These are phyloP conservation scores for Lactifluus echinatus DNA, from an alignment of 768 basidiomycete species.

Conservation along the genomic window DNA sequence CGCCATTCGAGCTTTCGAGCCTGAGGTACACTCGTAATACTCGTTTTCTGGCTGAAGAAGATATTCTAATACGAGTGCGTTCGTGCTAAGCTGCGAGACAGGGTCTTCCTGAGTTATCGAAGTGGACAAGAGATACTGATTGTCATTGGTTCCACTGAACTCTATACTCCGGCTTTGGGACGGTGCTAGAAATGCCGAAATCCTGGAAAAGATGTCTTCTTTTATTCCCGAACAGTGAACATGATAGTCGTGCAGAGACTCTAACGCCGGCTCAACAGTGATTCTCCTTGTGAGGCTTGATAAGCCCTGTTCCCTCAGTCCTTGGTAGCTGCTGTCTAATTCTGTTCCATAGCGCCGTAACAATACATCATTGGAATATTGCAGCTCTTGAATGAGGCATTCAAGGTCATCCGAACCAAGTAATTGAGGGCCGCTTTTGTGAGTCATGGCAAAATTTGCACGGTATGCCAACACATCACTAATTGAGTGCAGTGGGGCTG, in stretches of 20 bases:
- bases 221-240: neutral
- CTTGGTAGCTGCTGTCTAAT: neutral
- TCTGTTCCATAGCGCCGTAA: conserved; percentile 3
- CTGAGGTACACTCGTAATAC: too few species aligned
- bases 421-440: neutral
- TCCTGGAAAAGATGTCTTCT: neutral
- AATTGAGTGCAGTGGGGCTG: too few species aligned
- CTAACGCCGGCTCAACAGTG: neutral
- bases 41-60: too few species aligned
- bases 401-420: neutral
- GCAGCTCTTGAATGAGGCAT: neutral
- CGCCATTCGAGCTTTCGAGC: too few species aligned
- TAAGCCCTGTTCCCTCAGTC: neutral
- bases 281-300: neutral
- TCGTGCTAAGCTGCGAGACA: too few species aligned
- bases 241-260: neutral
- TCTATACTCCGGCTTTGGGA: neutral
- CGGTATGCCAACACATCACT: neutral
- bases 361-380: neutral
- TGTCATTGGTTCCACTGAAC: too few species aligned
- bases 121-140: too few species aligned
- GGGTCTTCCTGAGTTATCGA: too few species aligned
- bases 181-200: neutral
- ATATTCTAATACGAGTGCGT: too few species aligned
- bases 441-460: neutral